A percentile compares a stretch with the other conserved stretches of the same genome.
phyloP scores from a whole-genome alignment of 2,329 filamentous ascomycete species.

The Cladosporium sp. region DNA sequence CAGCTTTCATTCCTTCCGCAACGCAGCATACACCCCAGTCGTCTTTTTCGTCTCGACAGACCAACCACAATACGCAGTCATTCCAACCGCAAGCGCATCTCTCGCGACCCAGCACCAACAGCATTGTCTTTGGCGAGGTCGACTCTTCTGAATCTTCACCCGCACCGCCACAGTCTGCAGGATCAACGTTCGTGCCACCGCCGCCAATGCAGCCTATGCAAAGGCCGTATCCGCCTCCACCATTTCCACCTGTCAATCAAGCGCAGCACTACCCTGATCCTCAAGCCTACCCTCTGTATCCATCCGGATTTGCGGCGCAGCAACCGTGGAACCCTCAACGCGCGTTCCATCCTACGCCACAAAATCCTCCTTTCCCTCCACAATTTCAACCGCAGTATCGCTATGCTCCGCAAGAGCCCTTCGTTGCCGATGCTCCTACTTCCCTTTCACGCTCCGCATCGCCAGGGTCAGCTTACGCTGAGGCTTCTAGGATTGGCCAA shows the following conservation, averaged over 20 bases:
- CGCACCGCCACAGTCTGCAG: conserved; percentile 26
- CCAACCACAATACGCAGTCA: conserved; percentile 10
- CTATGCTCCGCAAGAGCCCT: conserved; percentile 24
- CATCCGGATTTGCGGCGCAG: conserved; percentile 13
- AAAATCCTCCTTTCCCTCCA: neutral
- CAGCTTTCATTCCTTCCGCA: conserved; percentile 28
- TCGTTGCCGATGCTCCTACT: conserved; percentile 11
- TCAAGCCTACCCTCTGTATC: conserved; percentile 10
- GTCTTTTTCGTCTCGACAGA: conserved; percentile 17
- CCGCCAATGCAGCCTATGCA: conserved; percentile 16
- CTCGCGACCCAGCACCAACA: conserved; percentile 24
- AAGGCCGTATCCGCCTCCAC: conserved; percentile 19
- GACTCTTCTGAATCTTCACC: conserved; percentile 37
- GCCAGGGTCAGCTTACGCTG: conserved; percentile 5
- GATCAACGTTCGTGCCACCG: conserved; percentile 15
- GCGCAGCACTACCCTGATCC: conserved; percentile 25
- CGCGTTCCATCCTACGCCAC: conserved; percentile 13
- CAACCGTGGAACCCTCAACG: conserved; percentile 17
- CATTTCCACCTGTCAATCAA: conserved; percentile 26
- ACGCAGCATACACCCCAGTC: conserved; percentile 24
- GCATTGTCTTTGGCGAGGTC: conserved; percentile 37
- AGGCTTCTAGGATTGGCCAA: neutral
- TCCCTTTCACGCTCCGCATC: conserved; percentile 9
- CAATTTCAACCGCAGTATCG: conserved; percentile 18
- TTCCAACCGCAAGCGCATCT: conserved; percentile 17